These are phyloP conservation scores for Solanum pimpinellifolium DNA, from an alignment of 257 asterid species.

Conservation along the genomic window DNA sequence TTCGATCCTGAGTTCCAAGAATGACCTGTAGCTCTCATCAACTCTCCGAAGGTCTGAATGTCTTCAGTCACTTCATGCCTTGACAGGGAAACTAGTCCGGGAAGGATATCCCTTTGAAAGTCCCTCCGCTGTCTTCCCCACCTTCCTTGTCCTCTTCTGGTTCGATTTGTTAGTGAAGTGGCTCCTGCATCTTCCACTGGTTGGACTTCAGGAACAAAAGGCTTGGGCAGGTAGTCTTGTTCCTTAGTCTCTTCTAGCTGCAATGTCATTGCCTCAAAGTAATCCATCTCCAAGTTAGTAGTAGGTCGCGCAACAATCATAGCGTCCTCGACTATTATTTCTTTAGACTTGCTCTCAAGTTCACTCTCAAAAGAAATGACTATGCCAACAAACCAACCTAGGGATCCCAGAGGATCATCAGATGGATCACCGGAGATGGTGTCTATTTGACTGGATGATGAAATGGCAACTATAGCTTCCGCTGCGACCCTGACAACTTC, in stretches of 20 bases:
- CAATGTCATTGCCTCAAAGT: constrained; percentile 76
- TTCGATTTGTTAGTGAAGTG: constrained; percentile 16
- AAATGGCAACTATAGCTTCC: constrained; percentile 27
- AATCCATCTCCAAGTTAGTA: constrained; percentile 42
- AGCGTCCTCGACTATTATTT: constrained; percentile 8
- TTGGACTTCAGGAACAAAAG: constrained; percentile 38
- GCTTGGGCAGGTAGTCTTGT: constrained; percentile 73
- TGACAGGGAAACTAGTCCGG: constrained; percentile 65
- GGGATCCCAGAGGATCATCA: constrained; percentile 36
- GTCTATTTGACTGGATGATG: constrained; percentile 29
- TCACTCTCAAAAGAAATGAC: constrained; percentile 20
- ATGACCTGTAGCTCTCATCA: constrained; percentile 36
- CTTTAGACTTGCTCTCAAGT: constrained; percentile 17
- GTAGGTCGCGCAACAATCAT: background rate
- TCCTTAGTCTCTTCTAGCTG: constrained; percentile 48
- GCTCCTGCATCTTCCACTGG: constrained; percentile 35
- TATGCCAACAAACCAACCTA: constrained; percentile 51
- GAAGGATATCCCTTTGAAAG: constrained; percentile 88
- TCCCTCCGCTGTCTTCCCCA: constrained; percentile 93
- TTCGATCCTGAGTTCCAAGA: constrained; percentile 57
- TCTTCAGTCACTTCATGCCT: constrained; percentile 92
- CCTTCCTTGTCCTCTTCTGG: constrained; percentile 77
- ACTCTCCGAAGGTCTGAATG: constrained; percentile 77
- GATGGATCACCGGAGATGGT: constrained; percentile 4
- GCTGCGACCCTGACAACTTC: constrained; percentile 31